Percentiles rank a stretch among this genome's conserved stretches.
Evolutionary conservation across 805 yeast species (phyloP).

Genomic region (Candida pseudoglaebosa): DNA sequence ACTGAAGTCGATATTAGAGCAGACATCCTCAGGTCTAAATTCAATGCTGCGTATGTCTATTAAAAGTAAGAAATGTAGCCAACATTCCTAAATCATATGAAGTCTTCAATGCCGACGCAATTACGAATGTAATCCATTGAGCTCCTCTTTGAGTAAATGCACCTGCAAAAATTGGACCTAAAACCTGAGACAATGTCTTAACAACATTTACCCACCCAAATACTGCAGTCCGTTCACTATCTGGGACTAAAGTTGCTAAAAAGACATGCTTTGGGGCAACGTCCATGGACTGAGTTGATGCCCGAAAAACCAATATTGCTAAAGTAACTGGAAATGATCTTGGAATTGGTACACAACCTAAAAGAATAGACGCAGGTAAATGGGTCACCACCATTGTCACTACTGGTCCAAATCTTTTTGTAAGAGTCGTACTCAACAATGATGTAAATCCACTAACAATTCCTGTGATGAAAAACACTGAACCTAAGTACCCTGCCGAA

Average conservation of each 20-base stretch:
- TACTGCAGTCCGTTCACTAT: constrained; percentile 39
- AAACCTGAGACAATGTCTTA: constrained; percentile 36
- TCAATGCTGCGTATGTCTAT: constrained; percentile 18
- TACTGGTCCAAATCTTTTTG: constrained; percentile 42
- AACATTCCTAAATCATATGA: constrained; percentile 40
- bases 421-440: constrained; percentile 39
- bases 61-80: constrained; percentile 22
- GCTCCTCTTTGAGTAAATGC: constrained; percentile 27
- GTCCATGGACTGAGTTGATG: constrained; percentile 44
- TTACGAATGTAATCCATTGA: constrained; percentile 41
- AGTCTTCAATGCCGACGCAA: constrained; percentile 38
- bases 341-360: constrained; percentile 38
- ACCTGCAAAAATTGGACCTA: constrained; percentile 44
- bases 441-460: constrained; percentile 37
- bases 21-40: too few species aligned
- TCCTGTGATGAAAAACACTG: constrained; percentile 37
- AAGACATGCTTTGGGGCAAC: constrained; percentile 47
- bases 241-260: constrained; percentile 37
- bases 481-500: constrained; percentile 33
- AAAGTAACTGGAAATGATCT: constrained; percentile 26
- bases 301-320: constrained; percentile 29
- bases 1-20: too few species aligned
- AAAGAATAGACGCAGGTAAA: constrained; percentile 38
- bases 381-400: constrained; percentile 44
- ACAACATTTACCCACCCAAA: constrained; percentile 44